Evolutionary conservation across 352 stramenopile species (phyloP).

Genomic region (Phytophthora hibernalis): DNA sequence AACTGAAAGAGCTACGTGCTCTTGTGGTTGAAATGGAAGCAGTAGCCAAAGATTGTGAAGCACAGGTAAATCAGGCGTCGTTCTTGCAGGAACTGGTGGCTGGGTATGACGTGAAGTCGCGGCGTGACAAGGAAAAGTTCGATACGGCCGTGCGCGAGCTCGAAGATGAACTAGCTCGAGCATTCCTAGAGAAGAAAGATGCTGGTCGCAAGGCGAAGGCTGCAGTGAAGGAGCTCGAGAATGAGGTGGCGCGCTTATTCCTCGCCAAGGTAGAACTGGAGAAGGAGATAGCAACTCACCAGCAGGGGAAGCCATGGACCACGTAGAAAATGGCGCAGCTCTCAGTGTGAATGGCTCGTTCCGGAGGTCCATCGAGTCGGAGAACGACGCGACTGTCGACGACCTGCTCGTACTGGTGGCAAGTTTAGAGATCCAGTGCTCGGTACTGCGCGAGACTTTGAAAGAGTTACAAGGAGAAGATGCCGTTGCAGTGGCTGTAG

Average conservation of each 20-base stretch:
- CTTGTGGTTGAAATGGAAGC: constrained; percentile 47
- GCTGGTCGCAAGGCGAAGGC: constrained; percentile 59
- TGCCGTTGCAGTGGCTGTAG: constrained; percentile 41
- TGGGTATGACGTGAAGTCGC: constrained; percentile 31
- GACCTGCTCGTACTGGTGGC: constrained; percentile 70
- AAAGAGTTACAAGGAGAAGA: constrained; percentile 47
- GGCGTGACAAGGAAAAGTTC: constrained; percentile 42
- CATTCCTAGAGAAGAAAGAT: constrained; percentile 63
- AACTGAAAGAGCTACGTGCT: constrained; percentile 44
- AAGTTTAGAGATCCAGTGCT: constrained; percentile 79
- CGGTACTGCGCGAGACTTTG: constrained; percentile 58
- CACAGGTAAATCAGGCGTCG: constrained; percentile 31
- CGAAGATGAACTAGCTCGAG: constrained; percentile 58
- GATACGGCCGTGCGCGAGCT: constrained; percentile 53
- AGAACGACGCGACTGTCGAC: constrained; percentile 42
- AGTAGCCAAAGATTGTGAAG: constrained; percentile 40
- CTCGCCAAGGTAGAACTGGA: constrained; percentile 64
- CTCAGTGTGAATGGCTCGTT: constrained; percentile 19
- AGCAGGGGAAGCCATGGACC: constrained; percentile 1
- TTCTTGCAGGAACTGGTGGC: constrained; percentile 41
- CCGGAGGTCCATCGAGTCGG: constrained; percentile 13
- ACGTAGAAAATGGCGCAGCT: constrained; percentile 19
- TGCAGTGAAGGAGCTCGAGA: constrained; percentile 60
- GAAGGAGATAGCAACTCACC: constrained; percentile 35
- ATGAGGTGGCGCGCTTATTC: constrained; percentile 61